Evolutionary conservation across 768 basidiomycete species (phyloP).

Genomic region (Xerocomellus intermedius): DNA sequence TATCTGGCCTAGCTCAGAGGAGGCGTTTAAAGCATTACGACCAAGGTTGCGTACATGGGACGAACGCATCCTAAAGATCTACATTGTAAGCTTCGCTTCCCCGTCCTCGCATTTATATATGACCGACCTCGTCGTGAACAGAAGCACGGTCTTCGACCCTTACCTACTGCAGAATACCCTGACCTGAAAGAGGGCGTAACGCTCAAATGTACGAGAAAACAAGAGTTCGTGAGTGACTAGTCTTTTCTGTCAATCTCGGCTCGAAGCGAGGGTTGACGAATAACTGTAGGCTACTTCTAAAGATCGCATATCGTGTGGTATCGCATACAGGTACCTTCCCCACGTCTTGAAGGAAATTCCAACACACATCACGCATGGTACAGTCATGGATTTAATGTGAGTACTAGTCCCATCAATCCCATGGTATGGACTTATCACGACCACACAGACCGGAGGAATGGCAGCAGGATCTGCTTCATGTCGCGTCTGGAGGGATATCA

Average conservation of each 20-base stretch:
- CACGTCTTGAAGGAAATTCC: neutral
- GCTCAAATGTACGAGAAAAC: neutral
- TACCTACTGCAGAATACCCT: constrained; percentile 3
- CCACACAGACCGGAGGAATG: neutral
- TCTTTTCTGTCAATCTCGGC: too few relatives aligned
- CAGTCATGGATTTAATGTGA: neutral
- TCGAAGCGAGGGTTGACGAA: too few relatives aligned
- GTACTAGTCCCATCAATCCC: too few relatives aligned
- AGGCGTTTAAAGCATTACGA: neutral
- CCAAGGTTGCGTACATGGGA: neutral
- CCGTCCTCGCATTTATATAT: neutral
- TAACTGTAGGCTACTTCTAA: neutral
- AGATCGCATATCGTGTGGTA: neutral
- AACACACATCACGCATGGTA: constrained; percentile 2
- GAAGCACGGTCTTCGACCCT: constrained; percentile 5
- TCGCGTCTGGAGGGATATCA: neutral
- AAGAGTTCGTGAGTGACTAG: neutral
- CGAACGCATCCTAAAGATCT: constrained; percentile 1
- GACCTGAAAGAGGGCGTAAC: constrained; percentile 1
- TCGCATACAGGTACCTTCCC: neutral
- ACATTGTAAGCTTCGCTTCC: neutral
- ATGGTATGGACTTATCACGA: neutral
- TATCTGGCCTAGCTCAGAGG: neutral
- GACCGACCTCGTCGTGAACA: neutral
- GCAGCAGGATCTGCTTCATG: neutral